phyloP scores from a whole-genome alignment of 1,284 basidiomycete genomes.

The Somion occarium region DNA sequence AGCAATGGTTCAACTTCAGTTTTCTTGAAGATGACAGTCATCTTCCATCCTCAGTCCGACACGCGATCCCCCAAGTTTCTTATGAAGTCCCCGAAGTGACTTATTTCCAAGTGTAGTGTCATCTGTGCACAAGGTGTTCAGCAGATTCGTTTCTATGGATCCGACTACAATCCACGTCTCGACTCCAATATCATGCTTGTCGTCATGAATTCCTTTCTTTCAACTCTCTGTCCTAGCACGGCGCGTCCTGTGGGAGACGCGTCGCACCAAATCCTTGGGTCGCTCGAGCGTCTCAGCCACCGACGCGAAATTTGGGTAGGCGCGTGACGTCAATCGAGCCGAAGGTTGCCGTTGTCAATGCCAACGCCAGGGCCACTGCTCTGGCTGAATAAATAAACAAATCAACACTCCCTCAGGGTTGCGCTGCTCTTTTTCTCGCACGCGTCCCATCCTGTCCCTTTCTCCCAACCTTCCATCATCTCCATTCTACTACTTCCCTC shows the following conservation, averaged over 20 bases:
- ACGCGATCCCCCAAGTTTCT: neutral
- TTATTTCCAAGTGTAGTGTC: too few species aligned
- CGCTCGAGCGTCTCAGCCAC: neutral
- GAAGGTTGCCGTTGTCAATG: neutral
- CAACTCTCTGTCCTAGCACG: neutral
- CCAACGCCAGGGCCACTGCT: neutral
- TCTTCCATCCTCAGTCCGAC: neutral
- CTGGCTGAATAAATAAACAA: neutral
- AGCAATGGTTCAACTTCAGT: too few species aligned
- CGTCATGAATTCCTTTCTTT: too few species aligned
- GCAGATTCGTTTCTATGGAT: too few species aligned
- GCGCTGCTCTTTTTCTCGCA: neutral
- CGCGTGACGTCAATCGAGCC: slow-evolving; percentile 10
- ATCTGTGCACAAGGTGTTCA: too few species aligned
- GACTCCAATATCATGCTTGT: too few species aligned
- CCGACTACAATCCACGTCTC: too few species aligned
- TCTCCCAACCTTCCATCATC: neutral
- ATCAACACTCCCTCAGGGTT: neutral
- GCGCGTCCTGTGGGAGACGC: neutral
- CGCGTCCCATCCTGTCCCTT: neutral
- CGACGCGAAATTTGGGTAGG: neutral
- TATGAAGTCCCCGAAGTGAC: too few species aligned
- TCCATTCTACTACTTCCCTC: neutral
- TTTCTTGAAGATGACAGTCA: too few species aligned
- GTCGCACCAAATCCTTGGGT: neutral